A percentile compares a stretch with the other conserved stretches of the same genome.
Conservation (phyloP, 257 asterid species). For the Nicotiana undulata region DNA sequence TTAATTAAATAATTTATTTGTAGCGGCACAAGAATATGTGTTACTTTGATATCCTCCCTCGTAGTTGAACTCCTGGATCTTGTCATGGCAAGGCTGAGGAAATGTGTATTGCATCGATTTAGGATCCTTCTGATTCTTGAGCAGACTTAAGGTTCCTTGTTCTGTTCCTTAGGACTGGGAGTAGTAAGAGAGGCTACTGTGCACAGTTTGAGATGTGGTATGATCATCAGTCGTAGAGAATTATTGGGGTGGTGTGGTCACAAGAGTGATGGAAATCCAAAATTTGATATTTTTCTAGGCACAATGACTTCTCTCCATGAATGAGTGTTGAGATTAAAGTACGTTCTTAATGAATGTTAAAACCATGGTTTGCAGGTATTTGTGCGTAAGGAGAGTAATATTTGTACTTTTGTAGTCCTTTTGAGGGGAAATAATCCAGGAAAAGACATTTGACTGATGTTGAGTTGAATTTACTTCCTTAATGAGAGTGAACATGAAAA, state of each 20-base stretch:
- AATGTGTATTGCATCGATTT: neutral
- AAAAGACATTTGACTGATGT: neutral
- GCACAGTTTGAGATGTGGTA: neutral
- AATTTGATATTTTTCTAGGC: neutral
- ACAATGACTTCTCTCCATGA: neutral
- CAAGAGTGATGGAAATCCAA: neutral
- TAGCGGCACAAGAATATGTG: neutral
- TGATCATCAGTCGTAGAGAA: neutral
- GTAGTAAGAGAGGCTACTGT: neutral
- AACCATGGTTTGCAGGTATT: neutral
- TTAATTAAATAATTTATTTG: neutral
- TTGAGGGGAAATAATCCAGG: neutral
- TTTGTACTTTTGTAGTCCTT: neutral
- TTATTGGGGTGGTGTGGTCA: neutral
- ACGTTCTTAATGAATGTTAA: neutral
- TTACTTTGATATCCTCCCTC: neutral
- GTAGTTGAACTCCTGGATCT: neutral
- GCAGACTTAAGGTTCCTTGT: neutral
- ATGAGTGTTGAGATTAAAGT: neutral
- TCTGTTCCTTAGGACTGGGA: neutral
- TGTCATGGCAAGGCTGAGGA: neutral
- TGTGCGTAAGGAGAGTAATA: neutral
- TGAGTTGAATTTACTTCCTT: neutral
- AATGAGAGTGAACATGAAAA: neutral
- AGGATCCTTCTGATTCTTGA: neutral